These are phyloP conservation scores for Saussurea involucrata DNA, from an alignment of 129 eudicot genomes.

Conservation along the genomic window DNA sequence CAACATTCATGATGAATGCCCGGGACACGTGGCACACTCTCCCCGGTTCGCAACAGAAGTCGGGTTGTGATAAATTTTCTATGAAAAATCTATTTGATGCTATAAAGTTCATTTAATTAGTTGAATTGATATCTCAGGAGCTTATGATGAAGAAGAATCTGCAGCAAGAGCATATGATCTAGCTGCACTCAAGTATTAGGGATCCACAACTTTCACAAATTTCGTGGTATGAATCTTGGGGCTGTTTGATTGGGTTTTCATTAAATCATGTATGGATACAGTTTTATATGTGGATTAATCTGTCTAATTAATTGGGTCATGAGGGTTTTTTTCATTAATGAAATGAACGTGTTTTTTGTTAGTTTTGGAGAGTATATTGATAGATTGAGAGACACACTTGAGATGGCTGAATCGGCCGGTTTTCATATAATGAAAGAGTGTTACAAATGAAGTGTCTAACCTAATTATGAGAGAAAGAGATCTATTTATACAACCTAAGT, in stretches of 20 bases:
- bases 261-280: too few relatives aligned
- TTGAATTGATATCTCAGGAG: slow-evolving; percentile 41
- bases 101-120: neutral
- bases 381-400: too few relatives aligned
- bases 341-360: too few relatives aligned
- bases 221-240: slow-evolving; percentile 44
- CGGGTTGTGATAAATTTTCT: neutral
- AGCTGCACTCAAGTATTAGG: slow-evolving; percentile 89
- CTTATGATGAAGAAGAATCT: slow-evolving; percentile 88
- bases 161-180: slow-evolving; percentile 88
- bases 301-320: too few relatives aligned
- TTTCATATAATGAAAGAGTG: too few relatives aligned
- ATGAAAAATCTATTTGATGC: neutral
- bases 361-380: too few relatives aligned
- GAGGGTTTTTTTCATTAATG: neutral
- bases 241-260: neutral
- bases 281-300: too few relatives aligned
- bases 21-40: neutral
- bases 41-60: neutral
- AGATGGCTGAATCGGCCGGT: too few relatives aligned
- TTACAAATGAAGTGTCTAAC: too few relatives aligned
- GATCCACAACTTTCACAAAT: slow-evolving; percentile 67
- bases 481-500: too few relatives aligned
- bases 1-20: neutral
- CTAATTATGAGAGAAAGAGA: too few relatives aligned